These are phyloP conservation scores for Epichloe uncinata DNA, from an alignment of 2,329 filamentous ascomycete species.

Conservation along the genomic window DNA sequence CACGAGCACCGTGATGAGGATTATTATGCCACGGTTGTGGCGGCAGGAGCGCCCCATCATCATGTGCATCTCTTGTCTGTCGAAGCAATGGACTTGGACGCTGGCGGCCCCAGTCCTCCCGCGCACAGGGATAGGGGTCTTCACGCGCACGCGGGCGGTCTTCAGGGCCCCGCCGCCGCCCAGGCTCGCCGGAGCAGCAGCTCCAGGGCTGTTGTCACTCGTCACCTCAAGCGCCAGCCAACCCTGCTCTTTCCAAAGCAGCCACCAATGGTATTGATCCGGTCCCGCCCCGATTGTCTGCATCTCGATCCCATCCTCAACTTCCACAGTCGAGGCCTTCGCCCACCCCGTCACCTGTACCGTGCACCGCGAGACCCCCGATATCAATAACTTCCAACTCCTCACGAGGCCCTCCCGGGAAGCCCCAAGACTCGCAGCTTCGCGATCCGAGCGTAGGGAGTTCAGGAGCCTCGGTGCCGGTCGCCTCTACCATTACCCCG, in stretches of 20 bases:
- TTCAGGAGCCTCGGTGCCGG: slow-evolving; percentile 1
- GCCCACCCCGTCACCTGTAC: neutral
- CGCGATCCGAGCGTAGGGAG: neutral
- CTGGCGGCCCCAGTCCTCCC: too few species aligned
- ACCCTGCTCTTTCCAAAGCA: neutral
- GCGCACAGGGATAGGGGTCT: too few species aligned
- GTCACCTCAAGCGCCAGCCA: neutral
- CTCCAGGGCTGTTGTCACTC: neutral
- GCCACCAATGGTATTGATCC: neutral
- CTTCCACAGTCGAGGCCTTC: slow-evolving; percentile 2
- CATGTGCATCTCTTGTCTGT: too few species aligned
- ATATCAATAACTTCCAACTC: neutral
- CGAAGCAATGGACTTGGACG: too few species aligned
- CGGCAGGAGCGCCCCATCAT: neutral
- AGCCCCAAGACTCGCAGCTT: neutral
- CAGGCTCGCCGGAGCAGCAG: neutral
- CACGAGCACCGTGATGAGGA: neutral
- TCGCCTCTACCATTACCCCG: slow-evolving; percentile 7
- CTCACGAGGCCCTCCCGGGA: neutral
- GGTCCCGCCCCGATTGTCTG: slow-evolving; percentile 2
- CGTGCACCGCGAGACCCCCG: neutral
- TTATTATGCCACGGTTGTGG: neutral
- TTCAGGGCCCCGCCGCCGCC: neutral
- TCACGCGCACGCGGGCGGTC: neutral
- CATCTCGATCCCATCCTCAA: slow-evolving; percentile 7